Evolutionary conservation across 371 early-diverging fungal genomes (phyloP), one percentile per base, ranked within the genome.

Genomic region (Nematocida sp.): DNA sequence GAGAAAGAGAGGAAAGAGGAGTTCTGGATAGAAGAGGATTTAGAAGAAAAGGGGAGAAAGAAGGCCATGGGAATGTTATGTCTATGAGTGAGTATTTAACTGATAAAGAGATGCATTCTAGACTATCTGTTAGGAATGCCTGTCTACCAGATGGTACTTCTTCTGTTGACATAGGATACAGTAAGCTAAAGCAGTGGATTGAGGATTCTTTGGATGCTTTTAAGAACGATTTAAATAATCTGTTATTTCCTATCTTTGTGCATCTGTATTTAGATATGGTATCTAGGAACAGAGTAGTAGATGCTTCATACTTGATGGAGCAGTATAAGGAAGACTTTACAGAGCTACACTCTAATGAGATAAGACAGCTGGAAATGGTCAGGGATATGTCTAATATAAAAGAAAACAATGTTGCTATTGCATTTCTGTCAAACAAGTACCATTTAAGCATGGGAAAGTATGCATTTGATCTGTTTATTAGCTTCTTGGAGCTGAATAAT

Each of bases 171-270:
- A n/a, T 54, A 15, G 66, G 78, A 32, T 96, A 93, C 81, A 82
- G 82, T 15, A 86, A 85, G 77, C 85, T 97, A 62, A 83, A 89
- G 61, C 85, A 86, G 54, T 96, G 95, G 95, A 88, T 95, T 38
- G 90, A 93, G 65, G 90, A 89, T 70, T 93, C 93, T 11, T 85
- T 97, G 48, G 96, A 95, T 63, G 40, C 75, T 1, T 84, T 84
- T 54, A 81, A 80, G 60, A 79, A 86, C 45, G 95, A 96, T 83
- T 85, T 96, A 34, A 85, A 86, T 52, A 81, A 87, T 1, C 85
- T 93, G 2, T 84, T 96, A 15, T 96, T 88, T 82, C 97, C 97
- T 1, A 78, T 95, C 7, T 96, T 93, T 81, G 87, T 94, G 2
- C 91, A 96, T 80, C 85, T 87, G 31, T 96, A 91, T 81, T 84